phyloP scores from a whole-genome alignment of 345 rosid species.

The Camelina sativa region DNA sequence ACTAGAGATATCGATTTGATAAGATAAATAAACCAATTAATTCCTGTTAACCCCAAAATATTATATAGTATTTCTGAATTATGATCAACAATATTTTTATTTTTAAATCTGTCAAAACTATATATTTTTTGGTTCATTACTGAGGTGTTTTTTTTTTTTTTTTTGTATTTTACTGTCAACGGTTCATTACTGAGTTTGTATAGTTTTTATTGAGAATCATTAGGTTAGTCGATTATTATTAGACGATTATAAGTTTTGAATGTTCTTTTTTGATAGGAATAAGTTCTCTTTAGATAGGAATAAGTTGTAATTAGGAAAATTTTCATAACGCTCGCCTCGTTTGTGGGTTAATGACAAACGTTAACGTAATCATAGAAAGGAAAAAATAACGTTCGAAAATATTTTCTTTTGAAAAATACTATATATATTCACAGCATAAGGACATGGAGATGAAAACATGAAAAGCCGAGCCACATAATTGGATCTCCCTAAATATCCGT shows the following conservation, averaged over 20 bases:
- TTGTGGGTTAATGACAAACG: neutral
- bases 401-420: too few relatives aligned
- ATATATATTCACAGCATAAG: neutral
- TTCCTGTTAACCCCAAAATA: neutral
- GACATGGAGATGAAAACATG: slow-evolving; percentile 35
- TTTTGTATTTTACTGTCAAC: too few relatives aligned
- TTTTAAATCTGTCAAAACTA: neutral
- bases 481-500: slow-evolving; percentile 48
- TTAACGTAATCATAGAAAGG: neutral
- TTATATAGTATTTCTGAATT: neutral
- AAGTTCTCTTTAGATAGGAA: too few relatives aligned
- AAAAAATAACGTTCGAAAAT: neutral
- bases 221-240: neutral
- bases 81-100: neutral
- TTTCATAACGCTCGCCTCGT: neutral
- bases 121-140: neutral
- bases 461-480: slow-evolving; percentile 47
- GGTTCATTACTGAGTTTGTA: too few relatives aligned
- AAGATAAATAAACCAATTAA: neutral
- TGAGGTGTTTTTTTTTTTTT: too few relatives aligned
- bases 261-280: too few relatives aligned
- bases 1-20: neutral
- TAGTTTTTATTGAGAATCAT: too few relatives aligned
- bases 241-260: neutral
- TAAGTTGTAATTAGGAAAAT: neutral